These are phyloP conservation scores for Groenewaldozyma salmanticensis DNA, from an alignment of 805 yeast genomes.

Conservation along the genomic window DNA sequence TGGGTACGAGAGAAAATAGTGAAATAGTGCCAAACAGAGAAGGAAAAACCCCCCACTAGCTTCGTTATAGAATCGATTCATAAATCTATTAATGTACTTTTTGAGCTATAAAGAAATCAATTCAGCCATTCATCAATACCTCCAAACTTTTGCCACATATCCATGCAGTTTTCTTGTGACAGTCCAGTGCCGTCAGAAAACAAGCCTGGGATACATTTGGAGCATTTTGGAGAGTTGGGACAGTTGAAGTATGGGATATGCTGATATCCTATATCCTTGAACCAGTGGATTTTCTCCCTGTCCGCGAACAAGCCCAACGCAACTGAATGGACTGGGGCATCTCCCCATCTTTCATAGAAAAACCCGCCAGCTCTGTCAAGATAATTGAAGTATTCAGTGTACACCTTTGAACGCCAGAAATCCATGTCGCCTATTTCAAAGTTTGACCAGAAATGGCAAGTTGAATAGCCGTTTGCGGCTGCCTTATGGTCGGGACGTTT, in stretches of 20 bases:
- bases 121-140: not conserved
- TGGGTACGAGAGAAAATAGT: slow-evolving; percentile 30
- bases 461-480: slow-evolving; percentile 50
- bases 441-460: slow-evolving; percentile 88
- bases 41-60: too few relatives aligned
- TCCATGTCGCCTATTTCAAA: slow-evolving; percentile 83
- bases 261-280: slow-evolving; percentile 82
- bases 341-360: slow-evolving; percentile 92
- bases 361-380: slow-evolving; percentile 74
- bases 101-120: not conserved
- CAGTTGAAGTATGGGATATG: slow-evolving; percentile 79
- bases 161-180: slow-evolving; percentile 62
- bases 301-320: slow-evolving; percentile 70
- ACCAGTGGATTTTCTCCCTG: slow-evolving; percentile 68
- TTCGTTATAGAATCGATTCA: too few relatives aligned
- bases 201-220: slow-evolving; percentile 43
- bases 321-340: slow-evolving; percentile 86
- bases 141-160: slow-evolving; percentile 40
- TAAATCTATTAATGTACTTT: too few relatives aligned
- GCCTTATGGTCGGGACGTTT: slow-evolving; percentile 40
- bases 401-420: slow-evolving; percentile 54
- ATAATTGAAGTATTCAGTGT: slow-evolving; percentile 55
- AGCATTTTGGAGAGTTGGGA: slow-evolving; percentile 55
- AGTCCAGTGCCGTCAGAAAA: slow-evolving; percentile 47
- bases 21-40: too few relatives aligned